A percentile compares a stretch with the other conserved stretches of the same genome.
Evolutionary conservation across 2,329 filamentous ascomycete genomes (phyloP).

Genomic region (Teratosphaeria destructans): DNA sequence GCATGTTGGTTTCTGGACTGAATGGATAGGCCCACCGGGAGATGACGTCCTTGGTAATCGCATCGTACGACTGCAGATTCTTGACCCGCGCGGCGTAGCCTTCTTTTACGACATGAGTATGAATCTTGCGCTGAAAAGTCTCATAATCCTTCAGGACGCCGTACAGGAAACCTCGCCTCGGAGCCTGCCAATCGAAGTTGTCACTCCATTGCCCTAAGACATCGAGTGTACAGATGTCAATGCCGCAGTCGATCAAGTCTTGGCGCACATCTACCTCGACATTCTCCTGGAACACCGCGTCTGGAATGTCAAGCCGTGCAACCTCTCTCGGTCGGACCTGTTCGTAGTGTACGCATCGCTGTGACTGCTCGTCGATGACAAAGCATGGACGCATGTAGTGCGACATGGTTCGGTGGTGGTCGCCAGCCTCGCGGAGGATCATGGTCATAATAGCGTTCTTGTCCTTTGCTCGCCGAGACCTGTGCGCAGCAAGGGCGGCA

Average conservation of each 20-base stretch:
- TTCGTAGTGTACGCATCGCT: slow-evolving; percentile 86
- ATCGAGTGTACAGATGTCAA: slow-evolving; percentile 96
- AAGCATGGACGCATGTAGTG: slow-evolving; percentile 72
- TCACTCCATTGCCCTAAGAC: slow-evolving; percentile 93
- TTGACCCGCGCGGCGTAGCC: slow-evolving; percentile 79
- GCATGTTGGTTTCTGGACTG: slow-evolving; percentile 77
- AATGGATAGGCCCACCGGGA: slow-evolving; percentile 81
- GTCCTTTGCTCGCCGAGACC: slow-evolving; percentile 67
- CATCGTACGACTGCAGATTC: slow-evolving; percentile 81
- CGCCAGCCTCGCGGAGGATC: slow-evolving; percentile 69
- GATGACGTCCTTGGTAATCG: slow-evolving; percentile 77
- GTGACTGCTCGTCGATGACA: slow-evolving; percentile 67
- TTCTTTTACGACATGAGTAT: slow-evolving; percentile 72
- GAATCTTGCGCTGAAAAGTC: slow-evolving; percentile 92
- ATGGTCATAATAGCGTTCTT: slow-evolving; percentile 98
- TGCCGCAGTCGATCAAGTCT: slow-evolving; percentile 85
- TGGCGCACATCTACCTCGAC: slow-evolving; percentile 71
- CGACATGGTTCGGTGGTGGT: slow-evolving; percentile 65
- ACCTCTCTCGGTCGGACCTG: slow-evolving; percentile 65
- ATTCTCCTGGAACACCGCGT: slow-evolving; percentile 63
- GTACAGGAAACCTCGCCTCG: slow-evolving; percentile 77
- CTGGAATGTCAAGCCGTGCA: slow-evolving; percentile 58
- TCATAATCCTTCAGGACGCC: slow-evolving; percentile 95
- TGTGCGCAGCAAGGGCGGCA: slow-evolving; percentile 64
- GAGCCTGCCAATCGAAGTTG: slow-evolving; percentile 91